Conservation (phyloP, 495 filamentous ascomycete genomes). For the Jackrogersella minutella region DNA sequence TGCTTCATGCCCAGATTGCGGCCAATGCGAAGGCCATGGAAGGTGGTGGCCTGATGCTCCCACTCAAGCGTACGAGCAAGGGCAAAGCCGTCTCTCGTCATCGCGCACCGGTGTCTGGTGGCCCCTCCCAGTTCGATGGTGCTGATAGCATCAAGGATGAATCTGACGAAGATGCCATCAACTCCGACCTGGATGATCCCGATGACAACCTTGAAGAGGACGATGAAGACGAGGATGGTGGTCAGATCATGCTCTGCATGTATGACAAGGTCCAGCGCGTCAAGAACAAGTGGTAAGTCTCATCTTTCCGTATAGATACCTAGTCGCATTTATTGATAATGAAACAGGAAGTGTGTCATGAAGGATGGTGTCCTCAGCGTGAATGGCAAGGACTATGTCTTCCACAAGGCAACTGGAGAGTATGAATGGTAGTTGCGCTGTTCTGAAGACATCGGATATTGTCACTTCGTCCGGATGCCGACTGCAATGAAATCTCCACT, state of each 20-base stretch:
- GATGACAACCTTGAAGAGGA: conserved; percentile 82
- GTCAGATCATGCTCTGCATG: conserved; percentile 95
- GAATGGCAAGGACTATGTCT: conserved; percentile 93
- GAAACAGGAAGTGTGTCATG: conserved; percentile 83
- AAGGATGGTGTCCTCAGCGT: conserved; percentile 96
- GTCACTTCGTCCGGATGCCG: conserved; percentile 8
- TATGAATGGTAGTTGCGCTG: conserved; percentile 83
- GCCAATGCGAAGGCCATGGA: conserved; percentile 74
- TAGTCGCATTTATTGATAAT: conserved; percentile 27
- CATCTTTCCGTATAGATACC: background rate
- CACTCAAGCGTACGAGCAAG: conserved; percentile 59
- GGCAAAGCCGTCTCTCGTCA: conserved; percentile 29
- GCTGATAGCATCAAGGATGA: conserved; percentile 70
- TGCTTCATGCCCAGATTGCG: conserved; percentile 72
- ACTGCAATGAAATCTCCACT: background rate
- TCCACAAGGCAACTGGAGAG: conserved; percentile 95
- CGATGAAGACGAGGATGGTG: conserved; percentile 81
- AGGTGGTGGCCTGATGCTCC: conserved; percentile 82
- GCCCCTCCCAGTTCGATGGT: conserved; percentile 70
- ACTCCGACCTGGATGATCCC: conserved; percentile 95
- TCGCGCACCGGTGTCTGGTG: conserved; percentile 35
- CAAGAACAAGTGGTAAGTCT: conserved; percentile 94
- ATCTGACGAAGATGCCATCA: conserved; percentile 93
- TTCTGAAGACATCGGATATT: conserved; percentile 12
- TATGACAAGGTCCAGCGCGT: conserved; percentile 99